Conservation (phyloP, 2,329 filamentous ascomycete species). For the Zymoseptoria brevis region DNA sequence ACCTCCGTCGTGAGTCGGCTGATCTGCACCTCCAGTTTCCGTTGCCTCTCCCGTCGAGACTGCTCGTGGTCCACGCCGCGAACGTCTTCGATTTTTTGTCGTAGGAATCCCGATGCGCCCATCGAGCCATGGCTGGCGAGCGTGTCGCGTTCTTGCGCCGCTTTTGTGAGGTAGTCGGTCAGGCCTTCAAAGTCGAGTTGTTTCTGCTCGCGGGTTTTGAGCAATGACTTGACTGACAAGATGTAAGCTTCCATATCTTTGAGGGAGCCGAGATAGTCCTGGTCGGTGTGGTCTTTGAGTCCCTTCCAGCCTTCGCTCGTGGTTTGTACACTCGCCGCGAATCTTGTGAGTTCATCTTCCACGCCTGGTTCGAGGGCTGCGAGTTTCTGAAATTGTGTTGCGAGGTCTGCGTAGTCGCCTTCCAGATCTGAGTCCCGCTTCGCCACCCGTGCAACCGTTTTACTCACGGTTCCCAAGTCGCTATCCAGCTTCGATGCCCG, state of each 20-base stretch:
- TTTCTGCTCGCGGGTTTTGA: slow-evolving; percentile 93
- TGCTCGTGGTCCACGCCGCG: slow-evolving; percentile 95
- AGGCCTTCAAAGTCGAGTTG: slow-evolving; percentile 95
- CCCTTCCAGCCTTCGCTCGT: slow-evolving; percentile 67
- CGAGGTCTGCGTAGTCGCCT: slow-evolving; percentile 78
- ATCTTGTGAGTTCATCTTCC: slow-evolving; percentile 72
- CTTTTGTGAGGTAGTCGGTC: slow-evolving; percentile 91
- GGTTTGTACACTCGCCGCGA: slow-evolving; percentile 78
- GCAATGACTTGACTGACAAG: slow-evolving; percentile 71
- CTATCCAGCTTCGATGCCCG: slow-evolving; percentile 91
- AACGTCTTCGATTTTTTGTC: slow-evolving; percentile 92
- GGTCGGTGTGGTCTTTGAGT: slow-evolving; percentile 88
- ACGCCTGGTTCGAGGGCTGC: slow-evolving; percentile 82
- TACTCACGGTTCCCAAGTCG: slow-evolving; percentile 86
- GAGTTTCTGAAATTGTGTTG: slow-evolving; percentile 90
- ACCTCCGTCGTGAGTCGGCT: slow-evolving; percentile 86
- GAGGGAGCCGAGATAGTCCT: slow-evolving; percentile 86
- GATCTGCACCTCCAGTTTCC: slow-evolving; percentile 86
- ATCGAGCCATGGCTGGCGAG: slow-evolving; percentile 55
- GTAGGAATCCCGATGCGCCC: slow-evolving; percentile 77
- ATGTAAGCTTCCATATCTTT: slow-evolving; percentile 96
- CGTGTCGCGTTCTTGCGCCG: slow-evolving; percentile 74
- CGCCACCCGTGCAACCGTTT: slow-evolving; percentile 85
- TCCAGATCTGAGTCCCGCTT: slow-evolving; percentile 83
- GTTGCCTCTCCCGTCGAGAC: slow-evolving; percentile 72